Conservation (phyloP, 495 filamentous ascomycete genomes). For the Aspergillus egyptiacus region DNA sequence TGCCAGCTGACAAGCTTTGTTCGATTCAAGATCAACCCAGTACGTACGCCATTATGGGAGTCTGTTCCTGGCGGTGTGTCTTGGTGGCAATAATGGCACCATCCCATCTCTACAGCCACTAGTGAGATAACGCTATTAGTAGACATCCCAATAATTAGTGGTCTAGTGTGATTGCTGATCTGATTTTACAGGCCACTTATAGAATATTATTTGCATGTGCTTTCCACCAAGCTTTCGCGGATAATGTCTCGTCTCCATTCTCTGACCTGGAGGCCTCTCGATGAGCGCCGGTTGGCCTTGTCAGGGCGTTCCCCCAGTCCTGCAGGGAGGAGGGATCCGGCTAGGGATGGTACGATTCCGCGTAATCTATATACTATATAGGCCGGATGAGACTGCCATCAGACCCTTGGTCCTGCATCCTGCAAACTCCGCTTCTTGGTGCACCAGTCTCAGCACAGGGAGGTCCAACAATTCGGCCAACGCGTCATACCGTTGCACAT, state of each 20-base stretch:
- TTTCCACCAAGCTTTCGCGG: slow-evolving; percentile 1
- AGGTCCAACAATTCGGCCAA: slow-evolving; percentile 13
- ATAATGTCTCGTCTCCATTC: background rate
- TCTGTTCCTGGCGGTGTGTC: slow-evolving; percentile 9
- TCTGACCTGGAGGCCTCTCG: slow-evolving; percentile 2
- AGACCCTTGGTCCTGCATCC: slow-evolving; percentile 11
- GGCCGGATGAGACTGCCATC: background rate
- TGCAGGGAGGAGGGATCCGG: slow-evolving; percentile 3
- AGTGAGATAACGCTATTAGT: slow-evolving; percentile 14
- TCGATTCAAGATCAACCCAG: too few relatives aligned
- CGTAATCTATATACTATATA: slow-evolving; percentile 18
- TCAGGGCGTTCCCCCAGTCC: slow-evolving; percentile 6
- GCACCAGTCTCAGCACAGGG: slow-evolving; percentile 12
- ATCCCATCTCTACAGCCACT: slow-evolving; percentile 9
- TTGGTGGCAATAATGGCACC: background rate
- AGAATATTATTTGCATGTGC: slow-evolving; percentile 1
- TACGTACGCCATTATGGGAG: too few relatives aligned
- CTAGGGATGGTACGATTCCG: slow-evolving; percentile 12
- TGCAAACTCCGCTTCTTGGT: slow-evolving; percentile 18
- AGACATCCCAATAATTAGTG: slow-evolving; percentile 14
- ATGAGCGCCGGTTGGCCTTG: background rate
- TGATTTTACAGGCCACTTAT: slow-evolving; percentile 10
- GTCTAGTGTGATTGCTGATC: slow-evolving; percentile 15
- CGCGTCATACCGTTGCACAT: slow-evolving; percentile 24
- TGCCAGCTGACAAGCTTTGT: too few relatives aligned